Percentiles rank a stretch among this genome's conserved stretches.
Evolutionary conservation across 345 rosid genomes (phyloP).

Genomic region (Eutrema japonicum): DNA sequence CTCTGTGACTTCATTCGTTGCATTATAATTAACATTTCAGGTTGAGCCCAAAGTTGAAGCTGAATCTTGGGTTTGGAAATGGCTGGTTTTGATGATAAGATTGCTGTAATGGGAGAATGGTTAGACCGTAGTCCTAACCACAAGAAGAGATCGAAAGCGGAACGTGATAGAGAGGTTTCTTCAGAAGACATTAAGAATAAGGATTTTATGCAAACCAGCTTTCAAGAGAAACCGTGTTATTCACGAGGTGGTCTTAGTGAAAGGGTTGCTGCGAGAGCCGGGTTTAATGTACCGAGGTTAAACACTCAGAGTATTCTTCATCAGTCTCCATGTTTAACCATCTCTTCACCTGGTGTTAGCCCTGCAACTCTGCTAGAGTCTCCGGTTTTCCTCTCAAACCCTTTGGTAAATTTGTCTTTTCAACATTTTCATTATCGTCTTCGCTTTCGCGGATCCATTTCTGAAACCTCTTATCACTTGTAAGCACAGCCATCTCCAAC

Average conservation of each 20-base stretch:
- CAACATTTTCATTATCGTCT: not conserved
- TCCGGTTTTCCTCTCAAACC: slow-evolving; percentile 75
- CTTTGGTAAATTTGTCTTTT: slow-evolving; percentile 51
- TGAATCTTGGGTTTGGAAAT: slow-evolving; percentile 44
- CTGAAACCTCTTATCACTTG: slow-evolving; percentile 15
- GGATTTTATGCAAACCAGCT: slow-evolving; percentile 7
- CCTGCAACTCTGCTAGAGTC: slow-evolving; percentile 80
- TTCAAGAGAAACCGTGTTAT: slow-evolving; percentile 48
- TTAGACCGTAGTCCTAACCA: slow-evolving; percentile 65
- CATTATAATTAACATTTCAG: slow-evolving; percentile 8
- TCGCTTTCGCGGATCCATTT: not conserved
- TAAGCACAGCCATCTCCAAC: slow-evolving; percentile 87
- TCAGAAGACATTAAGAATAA: slow-evolving; percentile 27
- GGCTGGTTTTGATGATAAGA: slow-evolving; percentile 64
- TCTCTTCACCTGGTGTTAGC: slow-evolving; percentile 70
- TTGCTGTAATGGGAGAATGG: slow-evolving; percentile 73
- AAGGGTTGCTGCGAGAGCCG: slow-evolving; percentile 79
- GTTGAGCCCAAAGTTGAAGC: slow-evolving; percentile 25
- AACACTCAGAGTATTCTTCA: slow-evolving; percentile 57
- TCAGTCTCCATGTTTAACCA: slow-evolving; percentile 64
- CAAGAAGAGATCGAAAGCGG: slow-evolving; percentile 54
- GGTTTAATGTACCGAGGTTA: slow-evolving; percentile 70
- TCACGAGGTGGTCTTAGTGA: slow-evolving; percentile 67
- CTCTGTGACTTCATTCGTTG: not conserved
- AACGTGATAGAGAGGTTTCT: slow-evolving; percentile 33